Conservation (phyloP, 306 rosid genomes). For the Boehmeria nivea region DNA sequence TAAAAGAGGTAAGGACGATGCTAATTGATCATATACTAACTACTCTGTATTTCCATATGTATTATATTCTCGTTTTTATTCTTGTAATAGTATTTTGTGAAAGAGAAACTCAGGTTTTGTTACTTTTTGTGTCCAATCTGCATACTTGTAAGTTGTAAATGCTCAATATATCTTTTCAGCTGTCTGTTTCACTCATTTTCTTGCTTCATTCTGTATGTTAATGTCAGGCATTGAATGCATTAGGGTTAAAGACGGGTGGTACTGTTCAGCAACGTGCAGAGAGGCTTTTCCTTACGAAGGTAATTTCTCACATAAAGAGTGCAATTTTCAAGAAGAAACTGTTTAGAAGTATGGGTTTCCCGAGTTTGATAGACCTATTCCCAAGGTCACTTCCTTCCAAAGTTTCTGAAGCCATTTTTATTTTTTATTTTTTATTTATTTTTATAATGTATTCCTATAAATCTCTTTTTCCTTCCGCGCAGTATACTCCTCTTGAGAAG, state of each 20-base stretch:
- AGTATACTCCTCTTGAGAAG: slow-evolving; percentile 81
- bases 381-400: slow-evolving; percentile 15
- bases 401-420: slow-evolving; percentile 10
- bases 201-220: slow-evolving; percentile 8
- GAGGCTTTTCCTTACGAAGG: slow-evolving; percentile 95
- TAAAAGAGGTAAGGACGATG: slow-evolving; percentile 65
- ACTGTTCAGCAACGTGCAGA: slow-evolving; percentile 96
- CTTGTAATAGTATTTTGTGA: not conserved
- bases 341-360: slow-evolving; percentile 8
- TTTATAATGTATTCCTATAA: slow-evolving; percentile 2
- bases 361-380: slow-evolving; percentile 4
- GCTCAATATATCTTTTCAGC: slow-evolving; percentile 3
- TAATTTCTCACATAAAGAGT: slow-evolving; percentile 4
- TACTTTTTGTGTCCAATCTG: slow-evolving; percentile 9
- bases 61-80: too few species aligned
- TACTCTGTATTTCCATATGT: too few species aligned
- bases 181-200: slow-evolving; percentile 12
- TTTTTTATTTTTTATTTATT: too few species aligned
- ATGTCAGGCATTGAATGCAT: slow-evolving; percentile 64
- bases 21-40: not conserved
- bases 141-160: not conserved
- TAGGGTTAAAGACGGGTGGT: slow-evolving; percentile 89
- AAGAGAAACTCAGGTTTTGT: not conserved
- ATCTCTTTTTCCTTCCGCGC: slow-evolving; percentile 25
- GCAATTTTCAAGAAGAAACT: too few species aligned